Evolutionary conservation across 2,329 filamentous ascomycete species (phyloP).

Genomic region (Neonectria magnoliae): DNA sequence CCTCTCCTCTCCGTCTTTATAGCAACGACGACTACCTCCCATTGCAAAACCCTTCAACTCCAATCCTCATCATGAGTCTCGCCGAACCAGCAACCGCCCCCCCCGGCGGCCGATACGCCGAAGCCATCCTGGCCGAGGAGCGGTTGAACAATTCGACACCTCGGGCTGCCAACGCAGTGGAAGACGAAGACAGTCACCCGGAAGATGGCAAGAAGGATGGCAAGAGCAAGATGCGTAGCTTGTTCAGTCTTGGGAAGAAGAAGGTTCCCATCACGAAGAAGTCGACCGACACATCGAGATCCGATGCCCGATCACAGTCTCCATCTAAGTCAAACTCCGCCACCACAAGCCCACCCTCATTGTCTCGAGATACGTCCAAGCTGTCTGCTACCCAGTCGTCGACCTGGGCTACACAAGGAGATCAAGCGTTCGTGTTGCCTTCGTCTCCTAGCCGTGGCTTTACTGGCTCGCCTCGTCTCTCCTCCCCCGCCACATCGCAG

Average conservation of each 20-base stretch:
- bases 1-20: constrained; percentile 1
- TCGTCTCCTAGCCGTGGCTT: constrained; percentile 74
- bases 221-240: constrained; percentile 63
- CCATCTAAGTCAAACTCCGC: constrained; percentile 51
- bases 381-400: constrained; percentile 51
- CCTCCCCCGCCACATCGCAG: constrained; percentile 79
- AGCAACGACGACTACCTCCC: constrained; percentile 1
- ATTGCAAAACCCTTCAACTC: constrained; percentile 1
- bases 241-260: constrained; percentile 72
- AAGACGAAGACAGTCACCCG: constrained; percentile 22
- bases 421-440: constrained; percentile 59
- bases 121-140: constrained; percentile 40
- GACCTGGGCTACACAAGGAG: constrained; percentile 54
- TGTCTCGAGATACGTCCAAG: constrained; percentile 50
- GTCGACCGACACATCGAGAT: constrained; percentile 27
- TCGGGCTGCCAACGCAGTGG: constrained; percentile 58
- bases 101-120: constrained; percentile 30
- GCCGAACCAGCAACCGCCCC: constrained; percentile 40
- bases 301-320: constrained; percentile 32
- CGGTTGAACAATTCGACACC: constrained; percentile 47
- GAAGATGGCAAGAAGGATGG: constrained; percentile 37
- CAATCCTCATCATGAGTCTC: constrained; percentile 43
- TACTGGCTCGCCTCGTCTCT: constrained; percentile 77
- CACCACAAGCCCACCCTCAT: constrained; percentile 47
- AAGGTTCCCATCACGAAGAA: constrained; percentile 49